Percentiles rank a stretch among this genome's conserved stretches.
Evolutionary conservation across 179 eudicot species (phyloP).

Genomic region (Patellifolia procumbens): DNA sequence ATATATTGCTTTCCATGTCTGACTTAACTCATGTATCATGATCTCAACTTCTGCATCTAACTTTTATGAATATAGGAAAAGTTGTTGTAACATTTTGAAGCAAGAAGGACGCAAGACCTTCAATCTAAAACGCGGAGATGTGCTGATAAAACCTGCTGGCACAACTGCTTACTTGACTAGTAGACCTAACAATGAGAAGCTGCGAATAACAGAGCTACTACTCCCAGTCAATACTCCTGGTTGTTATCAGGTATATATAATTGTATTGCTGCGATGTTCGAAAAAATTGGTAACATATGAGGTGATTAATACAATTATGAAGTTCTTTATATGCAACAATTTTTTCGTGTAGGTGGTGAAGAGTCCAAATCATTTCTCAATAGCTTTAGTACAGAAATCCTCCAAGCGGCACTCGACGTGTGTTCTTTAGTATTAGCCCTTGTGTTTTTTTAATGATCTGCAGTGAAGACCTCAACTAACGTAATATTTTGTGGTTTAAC

Average conservation of each 20-base stretch:
- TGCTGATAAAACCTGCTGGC: slow-evolving; percentile 33
- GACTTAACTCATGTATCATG: background rate
- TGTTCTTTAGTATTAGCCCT: background rate
- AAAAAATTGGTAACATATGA: background rate
- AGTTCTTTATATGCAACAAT: slow-evolving; percentile 23
- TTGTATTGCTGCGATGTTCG: background rate
- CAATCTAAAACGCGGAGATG: slow-evolving; percentile 33
- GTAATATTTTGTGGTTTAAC: background rate
- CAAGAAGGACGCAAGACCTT: slow-evolving; percentile 27
- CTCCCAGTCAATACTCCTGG: slow-evolving; percentile 36
- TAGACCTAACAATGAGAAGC: slow-evolving; percentile 24
- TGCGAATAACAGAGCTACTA: slow-evolving; percentile 28
- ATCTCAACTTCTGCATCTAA: background rate
- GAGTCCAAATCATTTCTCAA: slow-evolving; percentile 22
- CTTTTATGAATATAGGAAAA: slow-evolving; percentile 4
- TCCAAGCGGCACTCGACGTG: slow-evolving; percentile 37
- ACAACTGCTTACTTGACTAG: slow-evolving; percentile 25
- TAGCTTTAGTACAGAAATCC: slow-evolving; percentile 34
- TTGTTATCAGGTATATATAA: slow-evolving; percentile 23
- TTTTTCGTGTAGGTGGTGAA: slow-evolving; percentile 27
- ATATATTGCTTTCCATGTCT: background rate
- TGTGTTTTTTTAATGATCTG: background rate
- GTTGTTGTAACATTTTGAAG: slow-evolving; percentile 24
- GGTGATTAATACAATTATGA: background rate
- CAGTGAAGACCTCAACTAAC: background rate